Conservation (phyloP, 345 rosid species). For the Hypericum perforatum region DNA sequence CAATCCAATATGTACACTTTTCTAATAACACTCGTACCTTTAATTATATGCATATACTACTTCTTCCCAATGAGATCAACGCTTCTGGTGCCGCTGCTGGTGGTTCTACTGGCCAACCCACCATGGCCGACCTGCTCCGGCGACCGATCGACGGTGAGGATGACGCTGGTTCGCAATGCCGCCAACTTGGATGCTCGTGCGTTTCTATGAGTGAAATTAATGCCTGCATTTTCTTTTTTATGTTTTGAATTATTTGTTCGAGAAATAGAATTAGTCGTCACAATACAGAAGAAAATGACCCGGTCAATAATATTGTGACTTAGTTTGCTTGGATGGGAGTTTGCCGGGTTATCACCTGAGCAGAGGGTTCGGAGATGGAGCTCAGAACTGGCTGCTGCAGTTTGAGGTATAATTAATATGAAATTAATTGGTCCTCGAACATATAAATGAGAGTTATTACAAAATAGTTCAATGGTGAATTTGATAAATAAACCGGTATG, state of each 20-base stretch:
- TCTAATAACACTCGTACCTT: too few species aligned
- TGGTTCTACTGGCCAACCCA: slow-evolving; percentile 15
- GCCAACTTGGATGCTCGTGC: slow-evolving; percentile 57
- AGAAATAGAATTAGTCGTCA: background rate
- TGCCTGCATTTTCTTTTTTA: background rate
- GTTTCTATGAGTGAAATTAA: slow-evolving; percentile 1
- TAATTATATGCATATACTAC: background rate
- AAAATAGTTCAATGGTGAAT: too few species aligned
- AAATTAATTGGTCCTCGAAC: too few species aligned
- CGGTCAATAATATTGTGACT: background rate
- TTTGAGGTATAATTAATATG: slow-evolving; percentile 48
- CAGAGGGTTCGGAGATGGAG: slow-evolving; percentile 76
- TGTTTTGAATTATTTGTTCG: background rate
- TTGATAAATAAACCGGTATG: too few species aligned
- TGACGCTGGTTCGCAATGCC: slow-evolving; percentile 70
- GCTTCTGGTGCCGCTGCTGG: background rate
- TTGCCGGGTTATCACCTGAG: slow-evolving; percentile 77
- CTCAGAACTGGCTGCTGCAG: slow-evolving; percentile 73
- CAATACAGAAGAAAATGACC: too few species aligned
- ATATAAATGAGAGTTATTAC: too few species aligned
- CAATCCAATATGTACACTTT: too few species aligned
- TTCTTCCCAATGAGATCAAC: slow-evolving; percentile 10
- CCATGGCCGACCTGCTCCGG: slow-evolving; percentile 18
- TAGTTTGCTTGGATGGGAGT: slow-evolving; percentile 96
- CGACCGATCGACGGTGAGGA: slow-evolving; percentile 29